These are phyloP conservation scores for Daldinia eschscholtzii DNA, from an alignment of 2,329 filamentous ascomycete genomes.

Conservation along the genomic window DNA sequence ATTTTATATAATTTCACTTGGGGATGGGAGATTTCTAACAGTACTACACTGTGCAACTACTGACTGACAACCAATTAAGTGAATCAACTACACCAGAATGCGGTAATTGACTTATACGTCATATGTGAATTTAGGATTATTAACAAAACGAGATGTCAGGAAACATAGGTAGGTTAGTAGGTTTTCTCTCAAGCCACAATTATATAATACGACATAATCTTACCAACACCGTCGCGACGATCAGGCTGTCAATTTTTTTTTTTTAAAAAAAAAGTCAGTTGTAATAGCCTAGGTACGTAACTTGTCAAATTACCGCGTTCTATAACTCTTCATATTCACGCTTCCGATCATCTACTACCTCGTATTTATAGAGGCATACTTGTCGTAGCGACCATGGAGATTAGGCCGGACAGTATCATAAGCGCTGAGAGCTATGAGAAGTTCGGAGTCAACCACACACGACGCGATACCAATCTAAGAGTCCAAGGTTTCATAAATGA, in stretches of 20 bases:
- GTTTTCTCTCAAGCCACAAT: background rate
- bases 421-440: conserved; percentile 29
- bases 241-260: background rate
- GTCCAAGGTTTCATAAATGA: conserved; percentile 24
- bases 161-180: too few species aligned
- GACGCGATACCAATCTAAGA: conserved; percentile 13
- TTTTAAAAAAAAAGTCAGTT: too few species aligned
- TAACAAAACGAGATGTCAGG: background rate
- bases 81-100: background rate
- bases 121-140: background rate
- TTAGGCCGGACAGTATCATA: conserved; percentile 11
- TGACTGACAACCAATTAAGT: too few species aligned
- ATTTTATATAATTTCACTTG: too few species aligned
- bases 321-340: background rate
- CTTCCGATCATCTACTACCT: background rate
- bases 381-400: conserved; percentile 12
- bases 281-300: background rate
- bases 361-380: background rate
- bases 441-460: conserved; percentile 2
- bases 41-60: too few species aligned
- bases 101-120: background rate
- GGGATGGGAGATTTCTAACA: too few species aligned
- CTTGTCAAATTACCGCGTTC: background rate
- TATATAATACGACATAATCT: background rate
- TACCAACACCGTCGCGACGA: background rate